Conservation (phyloP, 1,139 yeast genomes). For the Lodderomyces theae region DNA sequence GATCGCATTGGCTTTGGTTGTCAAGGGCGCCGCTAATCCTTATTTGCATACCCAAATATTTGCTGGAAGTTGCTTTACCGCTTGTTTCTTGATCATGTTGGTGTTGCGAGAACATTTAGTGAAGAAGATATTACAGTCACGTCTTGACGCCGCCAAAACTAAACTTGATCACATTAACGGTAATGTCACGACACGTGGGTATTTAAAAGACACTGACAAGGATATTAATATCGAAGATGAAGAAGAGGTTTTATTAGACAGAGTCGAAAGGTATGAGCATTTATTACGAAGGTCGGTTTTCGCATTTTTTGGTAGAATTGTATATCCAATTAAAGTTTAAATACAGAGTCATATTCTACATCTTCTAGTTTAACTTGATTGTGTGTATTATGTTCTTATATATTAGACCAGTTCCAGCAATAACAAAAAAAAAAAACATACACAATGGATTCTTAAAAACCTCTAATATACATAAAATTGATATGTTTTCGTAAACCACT, state of each 20-base stretch:
- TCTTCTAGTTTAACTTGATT: conserved; percentile 4
- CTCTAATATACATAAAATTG: conserved; percentile 1
- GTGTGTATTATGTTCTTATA: conserved; percentile 8
- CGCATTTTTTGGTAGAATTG: conserved; percentile 19
- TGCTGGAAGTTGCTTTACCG: conserved; percentile 49
- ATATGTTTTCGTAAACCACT: not conserved
- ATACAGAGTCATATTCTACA: too few species aligned
- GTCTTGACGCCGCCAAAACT: conserved; percentile 15
- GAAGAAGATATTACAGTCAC: conserved; percentile 15
- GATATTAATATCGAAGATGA: conserved; percentile 12
- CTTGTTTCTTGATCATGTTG: conserved; percentile 26
- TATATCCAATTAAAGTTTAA: conserved; percentile 27
- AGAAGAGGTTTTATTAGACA: conserved; percentile 17
- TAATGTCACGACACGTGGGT: conserved; percentile 11
- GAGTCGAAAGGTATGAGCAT: conserved; percentile 21
- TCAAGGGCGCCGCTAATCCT: conserved; percentile 34
- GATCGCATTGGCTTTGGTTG: conserved; percentile 45
- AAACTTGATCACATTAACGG: conserved; percentile 7
- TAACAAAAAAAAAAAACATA: too few species aligned
- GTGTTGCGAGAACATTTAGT: conserved; percentile 34
- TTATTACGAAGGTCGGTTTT: conserved; percentile 15
- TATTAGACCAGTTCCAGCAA: conserved; percentile 9
- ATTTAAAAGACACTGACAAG: conserved; percentile 9
- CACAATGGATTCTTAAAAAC: conserved; percentile 6
- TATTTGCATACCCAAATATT: conserved; percentile 60